Evolutionary conservation across 129 eudicot genomes (phyloP).

Genomic region (Tagetes erecta): DNA sequence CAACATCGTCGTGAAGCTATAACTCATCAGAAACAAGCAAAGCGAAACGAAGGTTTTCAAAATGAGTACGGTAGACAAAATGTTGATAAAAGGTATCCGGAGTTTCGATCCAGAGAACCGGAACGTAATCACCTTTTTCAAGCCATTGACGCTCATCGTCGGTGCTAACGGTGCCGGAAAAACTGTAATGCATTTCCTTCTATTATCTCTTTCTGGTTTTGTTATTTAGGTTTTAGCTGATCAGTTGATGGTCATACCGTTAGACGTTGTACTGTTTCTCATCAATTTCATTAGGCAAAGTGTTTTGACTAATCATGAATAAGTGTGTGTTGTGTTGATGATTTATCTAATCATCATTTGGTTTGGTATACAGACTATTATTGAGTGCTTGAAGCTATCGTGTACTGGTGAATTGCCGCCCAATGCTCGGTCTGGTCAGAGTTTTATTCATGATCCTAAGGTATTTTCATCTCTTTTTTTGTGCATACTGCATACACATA

Average conservation of each 20-base stretch:
- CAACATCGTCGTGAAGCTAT: neutral
- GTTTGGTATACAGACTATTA: slow-evolving; percentile 63
- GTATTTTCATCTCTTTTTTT: slow-evolving; percentile 32
- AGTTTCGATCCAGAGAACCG: slow-evolving; percentile 98
- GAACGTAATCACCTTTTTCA: slow-evolving; percentile 84
- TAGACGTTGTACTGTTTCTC: neutral
- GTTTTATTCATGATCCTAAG: slow-evolving; percentile 96
- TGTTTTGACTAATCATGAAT: neutral
- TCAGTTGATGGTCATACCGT: neutral
- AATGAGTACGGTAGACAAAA: slow-evolving; percentile 96
- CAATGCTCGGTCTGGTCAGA: slow-evolving; percentile 94
- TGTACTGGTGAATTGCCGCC: slow-evolving; percentile 97
- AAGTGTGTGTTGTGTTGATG: neutral
- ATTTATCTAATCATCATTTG: neutral
- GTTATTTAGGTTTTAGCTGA: neutral
- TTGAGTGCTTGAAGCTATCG: slow-evolving; percentile 92
- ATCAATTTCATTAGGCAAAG: neutral
- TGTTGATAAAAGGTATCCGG: slow-evolving; percentile 96
- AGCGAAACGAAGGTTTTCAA: slow-evolving; percentile 12
- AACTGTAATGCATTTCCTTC: slow-evolving; percentile 46
- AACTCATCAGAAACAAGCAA: neutral
- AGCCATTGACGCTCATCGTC: slow-evolving; percentile 86
- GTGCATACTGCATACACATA: neutral
- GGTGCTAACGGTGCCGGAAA: slow-evolving; percentile 98
- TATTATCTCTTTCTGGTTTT: neutral